A percentile compares a stretch with the other conserved stretches of the same genome.
Evolutionary conservation across 148 eudicot genomes (phyloP).

Genomic region (Cornus controversa): DNA sequence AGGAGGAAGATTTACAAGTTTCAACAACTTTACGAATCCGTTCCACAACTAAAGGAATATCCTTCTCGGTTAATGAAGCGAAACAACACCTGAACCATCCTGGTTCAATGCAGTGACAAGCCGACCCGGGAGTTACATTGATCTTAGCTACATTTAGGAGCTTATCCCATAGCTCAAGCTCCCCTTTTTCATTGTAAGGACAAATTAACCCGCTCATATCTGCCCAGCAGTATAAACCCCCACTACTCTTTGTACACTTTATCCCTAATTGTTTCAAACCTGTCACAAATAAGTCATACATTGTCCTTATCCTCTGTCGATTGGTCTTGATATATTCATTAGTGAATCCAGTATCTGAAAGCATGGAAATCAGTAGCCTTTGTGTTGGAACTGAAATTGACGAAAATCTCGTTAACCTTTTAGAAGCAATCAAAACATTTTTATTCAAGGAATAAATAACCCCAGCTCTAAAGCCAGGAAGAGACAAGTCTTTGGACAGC

Average conservation of each 20-base stretch:
- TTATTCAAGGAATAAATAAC: constrained; percentile 67
- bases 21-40: constrained; percentile 57
- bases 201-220: constrained; percentile 67
- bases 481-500: constrained; percentile 66
- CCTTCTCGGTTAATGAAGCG: constrained; percentile 54
- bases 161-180: constrained; percentile 89
- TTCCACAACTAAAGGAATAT: constrained; percentile 65
- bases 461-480: constrained; percentile 73
- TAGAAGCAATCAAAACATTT: constrained; percentile 64
- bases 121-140: constrained; percentile 74
- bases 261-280: constrained; percentile 68
- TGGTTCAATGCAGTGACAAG: constrained; percentile 91
- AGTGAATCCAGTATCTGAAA: constrained; percentile 57
- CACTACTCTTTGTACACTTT: constrained; percentile 63
- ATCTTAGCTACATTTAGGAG: constrained; percentile 67
- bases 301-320: constrained; percentile 44
- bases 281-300: constrained; percentile 59
- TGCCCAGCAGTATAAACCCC: constrained; percentile 88
- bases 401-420: constrained; percentile 67
- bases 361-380: constrained; percentile 60
- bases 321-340: constrained; percentile 49
- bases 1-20: constrained; percentile 35
- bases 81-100: constrained; percentile 97
- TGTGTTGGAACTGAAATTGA: constrained; percentile 84
- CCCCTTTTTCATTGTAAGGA: constrained; percentile 78